Evolutionary conservation across 2,329 filamentous ascomycete genomes (phyloP).

Genomic region (Ceratocystis colombiana): DNA sequence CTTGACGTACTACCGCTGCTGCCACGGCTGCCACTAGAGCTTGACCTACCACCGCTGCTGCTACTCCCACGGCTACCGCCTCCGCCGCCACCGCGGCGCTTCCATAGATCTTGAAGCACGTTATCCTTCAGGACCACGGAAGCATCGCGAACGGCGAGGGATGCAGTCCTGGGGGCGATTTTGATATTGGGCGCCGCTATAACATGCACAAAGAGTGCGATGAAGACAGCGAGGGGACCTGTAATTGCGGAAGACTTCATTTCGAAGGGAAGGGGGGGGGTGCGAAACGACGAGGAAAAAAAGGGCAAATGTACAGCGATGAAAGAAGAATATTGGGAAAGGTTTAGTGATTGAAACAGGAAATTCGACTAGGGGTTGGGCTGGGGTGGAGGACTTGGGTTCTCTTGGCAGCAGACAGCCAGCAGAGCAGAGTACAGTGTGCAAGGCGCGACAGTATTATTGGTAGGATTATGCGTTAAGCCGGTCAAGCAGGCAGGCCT

Average conservation of each 20-base stretch:
- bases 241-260: conserved; percentile 14
- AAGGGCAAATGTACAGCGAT: not conserved
- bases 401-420: no score
- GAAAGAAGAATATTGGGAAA: not conserved
- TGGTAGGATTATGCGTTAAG: no score
- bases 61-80: conserved; percentile 40
- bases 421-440: no score
- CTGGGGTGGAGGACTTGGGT: no score
- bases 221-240: conserved; percentile 8
- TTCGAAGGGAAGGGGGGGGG: not conserved
- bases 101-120: conserved; percentile 36
- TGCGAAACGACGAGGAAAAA: not conserved
- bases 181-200: conserved; percentile 28
- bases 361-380: not conserved
- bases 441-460: no score
- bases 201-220: conserved; percentile 29
- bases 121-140: not conserved
- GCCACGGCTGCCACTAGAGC: conserved; percentile 28
- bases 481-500: no score
- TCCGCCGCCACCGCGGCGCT: conserved; percentile 51
- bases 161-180: not conserved
- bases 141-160: not conserved
- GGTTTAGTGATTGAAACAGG: not conserved
- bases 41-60: conserved; percentile 21
- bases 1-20: conserved; percentile 26